phyloP scores from a whole-genome alignment of 495 filamentous ascomycete genomes.

The Penicillium desertorum region DNA sequence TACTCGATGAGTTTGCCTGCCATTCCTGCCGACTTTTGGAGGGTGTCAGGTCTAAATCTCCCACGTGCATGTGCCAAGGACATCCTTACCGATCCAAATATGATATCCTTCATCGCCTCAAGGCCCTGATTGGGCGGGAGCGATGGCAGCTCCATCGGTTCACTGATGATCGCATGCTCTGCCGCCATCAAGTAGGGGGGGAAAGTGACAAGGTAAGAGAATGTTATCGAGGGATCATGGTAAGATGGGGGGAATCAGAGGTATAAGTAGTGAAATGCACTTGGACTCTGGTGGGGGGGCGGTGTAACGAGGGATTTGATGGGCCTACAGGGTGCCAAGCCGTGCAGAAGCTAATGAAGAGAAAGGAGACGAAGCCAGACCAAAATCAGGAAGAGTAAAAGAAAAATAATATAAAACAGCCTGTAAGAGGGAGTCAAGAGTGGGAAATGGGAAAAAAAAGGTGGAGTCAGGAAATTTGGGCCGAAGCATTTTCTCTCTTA shows the following conservation, averaged over 20 bases:
- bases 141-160: conserved; percentile 45
- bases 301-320: conserved; percentile 41
- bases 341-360: conserved; percentile 16
- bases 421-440: conserved; percentile 1
- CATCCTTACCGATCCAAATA: conserved; percentile 75
- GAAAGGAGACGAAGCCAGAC: conserved; percentile 1
- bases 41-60: conserved; percentile 10
- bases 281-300: conserved; percentile 19
- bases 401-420: neutral
- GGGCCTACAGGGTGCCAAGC: conserved; percentile 20
- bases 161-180: conserved; percentile 44
- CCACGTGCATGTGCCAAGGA: conserved; percentile 7
- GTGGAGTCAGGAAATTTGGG: conserved; percentile 17
- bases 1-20: conserved; percentile 96
- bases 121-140: conserved; percentile 54
- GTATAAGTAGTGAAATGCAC: conserved; percentile 11
- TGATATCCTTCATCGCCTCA: conserved; percentile 75
- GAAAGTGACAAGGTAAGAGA: conserved; percentile 25
- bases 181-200: conserved; percentile 43
- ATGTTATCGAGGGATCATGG: conserved; percentile 35
- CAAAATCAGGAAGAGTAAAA: conserved; percentile 3
- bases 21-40: conserved; percentile 73
- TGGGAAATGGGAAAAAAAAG: neutral
- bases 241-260: conserved; percentile 11
- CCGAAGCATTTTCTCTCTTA: conserved; percentile 31